These are phyloP conservation scores for Epichloe glyceriae DNA, from an alignment of 2,329 filamentous ascomycete species.

Conservation along the genomic window DNA sequence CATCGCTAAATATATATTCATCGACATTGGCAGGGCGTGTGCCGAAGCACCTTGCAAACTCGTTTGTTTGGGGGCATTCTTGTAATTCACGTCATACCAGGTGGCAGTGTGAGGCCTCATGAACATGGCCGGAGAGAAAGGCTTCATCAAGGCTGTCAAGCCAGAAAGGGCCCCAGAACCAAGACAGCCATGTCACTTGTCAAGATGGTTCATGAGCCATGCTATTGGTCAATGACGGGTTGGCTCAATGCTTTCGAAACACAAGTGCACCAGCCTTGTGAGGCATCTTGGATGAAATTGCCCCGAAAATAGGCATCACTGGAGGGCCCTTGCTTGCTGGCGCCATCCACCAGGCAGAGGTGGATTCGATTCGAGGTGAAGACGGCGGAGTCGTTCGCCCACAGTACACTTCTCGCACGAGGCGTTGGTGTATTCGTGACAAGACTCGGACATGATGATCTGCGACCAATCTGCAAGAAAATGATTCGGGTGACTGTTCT, in stretches of 20 bases:
- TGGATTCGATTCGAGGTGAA: conserved; percentile 1
- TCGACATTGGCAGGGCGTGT: background rate
- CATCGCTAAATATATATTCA: background rate
- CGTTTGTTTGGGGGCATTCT: background rate
- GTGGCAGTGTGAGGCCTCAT: conserved; percentile 1
- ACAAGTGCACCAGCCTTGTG: background rate
- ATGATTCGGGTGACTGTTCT: background rate
- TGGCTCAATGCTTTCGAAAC: background rate
- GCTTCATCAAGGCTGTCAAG: conserved; percentile 2
- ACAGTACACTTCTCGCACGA: background rate
- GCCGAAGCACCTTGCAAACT: background rate
- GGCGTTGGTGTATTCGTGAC: background rate
- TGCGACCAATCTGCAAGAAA: background rate
- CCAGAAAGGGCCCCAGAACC: background rate
- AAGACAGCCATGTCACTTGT: background rate
- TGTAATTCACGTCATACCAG: background rate
- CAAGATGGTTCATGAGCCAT: background rate
- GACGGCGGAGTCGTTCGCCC: background rate
- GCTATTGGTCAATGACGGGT: background rate
- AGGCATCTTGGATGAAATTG: background rate
- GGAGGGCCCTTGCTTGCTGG: background rate
- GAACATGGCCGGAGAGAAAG: background rate
- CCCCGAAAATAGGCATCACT: conserved; percentile 1
- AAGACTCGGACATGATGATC: background rate
- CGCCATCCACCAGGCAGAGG: background rate